Conservation (phyloP, 768 basidiomycete species). For the Suillus weaverae region DNA sequence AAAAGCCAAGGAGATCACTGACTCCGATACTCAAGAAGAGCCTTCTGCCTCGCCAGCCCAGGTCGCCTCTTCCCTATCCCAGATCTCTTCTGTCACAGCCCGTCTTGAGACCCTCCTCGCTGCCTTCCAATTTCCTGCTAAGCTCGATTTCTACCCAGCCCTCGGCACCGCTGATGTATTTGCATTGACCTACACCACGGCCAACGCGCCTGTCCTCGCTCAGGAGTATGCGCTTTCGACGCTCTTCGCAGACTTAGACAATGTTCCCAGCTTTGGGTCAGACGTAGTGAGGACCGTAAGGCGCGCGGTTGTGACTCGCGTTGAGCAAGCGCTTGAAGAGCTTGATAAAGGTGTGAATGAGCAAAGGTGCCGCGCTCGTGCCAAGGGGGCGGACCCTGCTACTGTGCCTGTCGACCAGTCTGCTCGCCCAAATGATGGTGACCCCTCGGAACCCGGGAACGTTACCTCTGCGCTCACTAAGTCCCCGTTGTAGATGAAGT, state of each 20-base stretch:
- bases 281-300: constrained; percentile 47
- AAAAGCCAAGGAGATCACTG: constrained; percentile 32
- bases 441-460: not conserved
- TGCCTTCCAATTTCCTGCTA: constrained; percentile 40
- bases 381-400: not conserved
- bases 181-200: constrained; percentile 54
- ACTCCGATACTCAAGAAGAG: constrained; percentile 9
- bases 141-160: constrained; percentile 31
- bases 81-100: constrained; percentile 43
- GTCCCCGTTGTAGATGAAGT: not conserved
- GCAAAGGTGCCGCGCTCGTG: constrained; percentile 27
- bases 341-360: constrained; percentile 47
- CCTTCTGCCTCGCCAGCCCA: constrained; percentile 13
- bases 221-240: constrained; percentile 61
- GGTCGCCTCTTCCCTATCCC: constrained; percentile 30
- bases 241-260: constrained; percentile 59
- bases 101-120: constrained; percentile 36
- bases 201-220: constrained; percentile 59
- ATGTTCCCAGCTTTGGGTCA: constrained; percentile 61
- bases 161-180: constrained; percentile 19
- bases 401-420: not conserved
- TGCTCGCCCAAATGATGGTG: not conserved
- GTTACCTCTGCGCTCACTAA: not conserved
- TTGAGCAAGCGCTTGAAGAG: constrained; percentile 57
- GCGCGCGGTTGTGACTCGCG: constrained; percentile 53